Evolutionary conservation across 2,329 filamentous ascomycete species (phyloP), one percentile per base, ranked within the genome.

Genomic region (Fusarium graminum): DNA sequence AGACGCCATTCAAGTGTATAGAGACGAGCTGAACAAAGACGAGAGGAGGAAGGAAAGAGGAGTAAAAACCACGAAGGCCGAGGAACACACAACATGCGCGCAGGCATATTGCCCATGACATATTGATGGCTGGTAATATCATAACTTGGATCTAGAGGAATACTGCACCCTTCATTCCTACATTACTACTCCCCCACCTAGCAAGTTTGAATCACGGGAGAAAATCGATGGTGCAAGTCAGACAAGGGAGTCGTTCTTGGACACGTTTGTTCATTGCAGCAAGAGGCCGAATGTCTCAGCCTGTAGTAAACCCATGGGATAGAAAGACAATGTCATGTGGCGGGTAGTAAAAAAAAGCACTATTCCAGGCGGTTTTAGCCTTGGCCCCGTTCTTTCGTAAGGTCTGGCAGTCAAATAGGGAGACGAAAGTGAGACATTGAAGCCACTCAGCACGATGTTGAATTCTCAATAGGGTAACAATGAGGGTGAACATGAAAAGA

Each of bases 151-250:
- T 26, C 41, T 40, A 55, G 54, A 63, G 56, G 55, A 68, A 76
- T 77, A 76, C 57, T 57, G 36, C 70, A 69, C 76, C 78, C 77
- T 79, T 77, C 77, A 79, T 79, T 79, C 77, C 77, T 74, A 54
- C 50, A 73, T 44, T 61, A 42, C 42, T 49, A 42, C 42, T 49
- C 58, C 58, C 62, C 58, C 72, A 68, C 68, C 44, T 47, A 53
- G 60, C 67, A 63, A 70, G 70, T 70, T 71, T 64, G 51, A 11
- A 50, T 40, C 56, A 68, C 45, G 59, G 56, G 59, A 56, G 55
- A 65, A 57, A 59, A 57, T 59, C 56, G 45, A 50, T 38, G 49
- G 51, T 62, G 29, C 36, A 38, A 50, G 44, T 53, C 52, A 30
- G 38, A 51, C 42, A 38, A 63, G 57, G 61, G 53, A 46, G 66